Base-by-base conservation (phyloP, 1,284 basidiomycete species). In the Sanguinoderma infundibulare region DNA sequence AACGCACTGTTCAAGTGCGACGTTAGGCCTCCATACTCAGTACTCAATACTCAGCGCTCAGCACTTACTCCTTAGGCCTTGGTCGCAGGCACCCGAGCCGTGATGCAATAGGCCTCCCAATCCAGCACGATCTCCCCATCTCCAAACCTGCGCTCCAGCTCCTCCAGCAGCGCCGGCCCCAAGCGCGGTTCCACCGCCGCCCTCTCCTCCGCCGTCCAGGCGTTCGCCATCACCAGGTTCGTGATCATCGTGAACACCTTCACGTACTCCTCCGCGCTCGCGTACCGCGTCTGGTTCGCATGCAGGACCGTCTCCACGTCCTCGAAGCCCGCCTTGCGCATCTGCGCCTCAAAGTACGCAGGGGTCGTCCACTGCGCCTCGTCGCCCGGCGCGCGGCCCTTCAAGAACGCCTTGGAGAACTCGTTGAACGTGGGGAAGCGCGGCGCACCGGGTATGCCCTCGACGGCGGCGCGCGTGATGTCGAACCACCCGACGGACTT, bases 41-140 rank as follows among this genome's bases (percentile, higher is more conserved):
- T n/a, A n/a, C n/a, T n/a, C n/a, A n/a, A n/a, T n/a, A n/a, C n/a
- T n/a, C n/a, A n/a, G n/a, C n/a, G n/a, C n/a, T n/a, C n/a, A n/a
- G n/a, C n/a, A n/a, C 39, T 40, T 20, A 22, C 15, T 5, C 12
- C 12, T 47, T 34, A 55, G 14, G 42, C 32, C 54, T 55, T 55
- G 6, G 22, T n/a, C 9, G 53, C 38, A 30, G 53, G 53, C 2
- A 54, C 53, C 20, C 15, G 26, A 9, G 54, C 54, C 6, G 42
- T 55, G 15, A 55, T 10, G 15, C 54, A 55, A 35, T 55, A 55
- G 7, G 42, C 54, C 44, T 55, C 54, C 54, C 54, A 55, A 17
- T 30, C 17, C 54, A 55, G 17, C 22, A 46, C 54, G 9, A 55
- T 44, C 44, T 55, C 54, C 22, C 54, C 54, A 10, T 55, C 54